phyloP scores from a whole-genome alignment of 805 yeast species.

The Ogataea siamensis region DNA sequence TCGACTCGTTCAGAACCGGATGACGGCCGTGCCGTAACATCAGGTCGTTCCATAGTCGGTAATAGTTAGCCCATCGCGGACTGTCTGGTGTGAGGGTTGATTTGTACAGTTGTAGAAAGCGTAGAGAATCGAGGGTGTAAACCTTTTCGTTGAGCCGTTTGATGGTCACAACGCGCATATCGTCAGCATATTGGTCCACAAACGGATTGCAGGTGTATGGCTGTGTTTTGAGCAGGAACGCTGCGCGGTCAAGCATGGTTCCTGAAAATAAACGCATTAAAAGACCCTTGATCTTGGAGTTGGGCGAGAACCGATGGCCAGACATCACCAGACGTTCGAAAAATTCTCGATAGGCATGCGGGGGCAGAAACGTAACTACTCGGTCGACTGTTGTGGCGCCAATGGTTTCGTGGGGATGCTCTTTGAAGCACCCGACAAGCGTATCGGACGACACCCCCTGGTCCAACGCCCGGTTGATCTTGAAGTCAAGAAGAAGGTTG shows the following conservation, averaged over 20 bases:
- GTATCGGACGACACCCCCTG: neutral
- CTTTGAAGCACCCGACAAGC: slow-evolving; percentile 1
- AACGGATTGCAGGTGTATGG: neutral
- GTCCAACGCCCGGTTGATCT: slow-evolving; percentile 1
- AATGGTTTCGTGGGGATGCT: slow-evolving; percentile 1
- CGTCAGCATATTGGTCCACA: slow-evolving; percentile 13
- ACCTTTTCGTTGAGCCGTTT: slow-evolving; percentile 18
- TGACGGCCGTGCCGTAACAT: slow-evolving; percentile 11
- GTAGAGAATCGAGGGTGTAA: slow-evolving; percentile 16
- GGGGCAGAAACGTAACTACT: slow-evolving; percentile 1
- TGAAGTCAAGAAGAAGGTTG: slow-evolving; percentile 1
- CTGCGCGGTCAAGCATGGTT: slow-evolving; percentile 7
- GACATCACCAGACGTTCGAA: slow-evolving; percentile 10
- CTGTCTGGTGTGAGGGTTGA: slow-evolving; percentile 3
- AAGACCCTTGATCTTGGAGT: slow-evolving; percentile 6
- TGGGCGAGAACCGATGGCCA: slow-evolving; percentile 10
- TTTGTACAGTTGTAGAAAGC: slow-evolving; percentile 13
- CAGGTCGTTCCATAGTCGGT: slow-evolving; percentile 12
- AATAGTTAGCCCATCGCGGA: slow-evolving; percentile 3
- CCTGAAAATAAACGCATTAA: slow-evolving; percentile 17
- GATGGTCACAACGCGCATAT: slow-evolving; percentile 21
- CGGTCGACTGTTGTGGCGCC: slow-evolving; percentile 5
- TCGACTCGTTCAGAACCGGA: slow-evolving; percentile 7
- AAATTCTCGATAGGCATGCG: slow-evolving; percentile 1
- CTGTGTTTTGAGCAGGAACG: slow-evolving; percentile 6